phyloP scores from a whole-genome alignment of 495 filamentous ascomycete species.

The Glarea lozoyensis region DNA sequence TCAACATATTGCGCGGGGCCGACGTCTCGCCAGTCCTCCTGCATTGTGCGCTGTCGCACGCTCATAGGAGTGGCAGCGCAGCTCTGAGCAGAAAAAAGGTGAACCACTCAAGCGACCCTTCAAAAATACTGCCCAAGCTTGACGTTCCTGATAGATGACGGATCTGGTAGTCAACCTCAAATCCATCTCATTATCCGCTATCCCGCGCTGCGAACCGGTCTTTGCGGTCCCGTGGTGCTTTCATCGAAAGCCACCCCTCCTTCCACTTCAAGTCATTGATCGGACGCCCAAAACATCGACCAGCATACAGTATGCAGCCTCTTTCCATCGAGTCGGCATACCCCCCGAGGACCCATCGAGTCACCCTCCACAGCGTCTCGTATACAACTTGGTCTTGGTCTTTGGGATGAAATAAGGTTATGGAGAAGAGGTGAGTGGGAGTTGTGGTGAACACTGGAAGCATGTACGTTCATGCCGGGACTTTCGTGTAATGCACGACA shows the following conservation, averaged over 20 bases:
- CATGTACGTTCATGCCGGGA: no score
- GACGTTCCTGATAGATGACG: slow-evolving; percentile 17
- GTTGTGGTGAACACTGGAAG: no score
- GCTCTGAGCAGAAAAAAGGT: neutral
- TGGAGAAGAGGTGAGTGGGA: no score
- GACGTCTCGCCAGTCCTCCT: slow-evolving; percentile 8
- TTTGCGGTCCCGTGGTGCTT: neutral
- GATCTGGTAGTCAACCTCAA: neutral
- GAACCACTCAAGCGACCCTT: slow-evolving; percentile 8
- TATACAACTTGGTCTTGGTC: neutral
- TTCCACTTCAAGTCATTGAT: no score
- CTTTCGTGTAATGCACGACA: no score
- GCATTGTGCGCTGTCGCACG: slow-evolving; percentile 19
- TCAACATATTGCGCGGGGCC: slow-evolving; percentile 8
- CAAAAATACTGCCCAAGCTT: slow-evolving; percentile 4
- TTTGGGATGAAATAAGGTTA: neutral
- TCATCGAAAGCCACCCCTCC: no score
- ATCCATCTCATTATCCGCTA: slow-evolving; percentile 10
- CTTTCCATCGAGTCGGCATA: neutral
- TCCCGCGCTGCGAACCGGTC: neutral
- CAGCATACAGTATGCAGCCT: no score
- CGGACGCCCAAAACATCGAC: no score
- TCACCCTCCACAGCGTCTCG: neutral
- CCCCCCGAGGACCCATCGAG: neutral
- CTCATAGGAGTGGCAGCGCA: slow-evolving; percentile 15